Percentiles rank a stretch among this genome's conserved stretches.
Evolutionary conservation across 164 flowering plant species (phyloP).

Genomic region (Saururus chinensis): DNA sequence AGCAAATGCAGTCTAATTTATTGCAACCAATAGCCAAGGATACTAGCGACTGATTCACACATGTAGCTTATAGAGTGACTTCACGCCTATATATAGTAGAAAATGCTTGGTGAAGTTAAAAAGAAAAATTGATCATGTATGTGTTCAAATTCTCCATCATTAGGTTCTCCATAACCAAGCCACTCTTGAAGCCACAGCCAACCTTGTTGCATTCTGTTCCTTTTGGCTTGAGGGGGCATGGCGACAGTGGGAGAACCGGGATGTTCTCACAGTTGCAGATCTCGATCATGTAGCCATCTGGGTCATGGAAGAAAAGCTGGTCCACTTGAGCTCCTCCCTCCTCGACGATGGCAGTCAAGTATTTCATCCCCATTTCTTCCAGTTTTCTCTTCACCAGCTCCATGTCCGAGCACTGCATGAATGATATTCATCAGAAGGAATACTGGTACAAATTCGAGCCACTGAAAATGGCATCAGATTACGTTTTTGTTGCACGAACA

Average conservation of each 20-base stretch:
- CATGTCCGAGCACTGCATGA: constrained; percentile 37
- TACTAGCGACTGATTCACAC: too few species aligned
- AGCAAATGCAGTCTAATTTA: too few species aligned
- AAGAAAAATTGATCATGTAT: constrained; percentile 1
- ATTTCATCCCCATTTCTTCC: constrained; percentile 46
- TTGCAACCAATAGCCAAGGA: too few species aligned
- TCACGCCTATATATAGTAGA: too few species aligned
- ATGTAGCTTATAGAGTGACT: too few species aligned
- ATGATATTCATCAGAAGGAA: neutral
- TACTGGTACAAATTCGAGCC: neutral
- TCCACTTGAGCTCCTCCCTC: constrained; percentile 54
- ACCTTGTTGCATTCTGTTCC: constrained; percentile 6
- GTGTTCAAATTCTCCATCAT: constrained; percentile 1
- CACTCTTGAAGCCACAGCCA: constrained; percentile 19
- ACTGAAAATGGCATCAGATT: neutral
- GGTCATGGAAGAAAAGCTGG: constrained; percentile 83
- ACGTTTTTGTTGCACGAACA: neutral
- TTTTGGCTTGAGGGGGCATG: constrained; percentile 28
- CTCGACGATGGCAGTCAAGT: constrained; percentile 47
- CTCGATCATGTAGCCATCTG: constrained; percentile 84
- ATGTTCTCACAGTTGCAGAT: constrained; percentile 73
- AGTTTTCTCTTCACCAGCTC: constrained; percentile 39
- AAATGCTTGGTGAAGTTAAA: neutral
- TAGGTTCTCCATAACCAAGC: constrained; percentile 20
- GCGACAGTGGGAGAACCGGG: constrained; percentile 49